Evolutionary conservation across 2,329 filamentous ascomycete genomes (phyloP), one percentile per base, ranked within the genome.

Genomic region (Ceratocystis destructans): DNA sequence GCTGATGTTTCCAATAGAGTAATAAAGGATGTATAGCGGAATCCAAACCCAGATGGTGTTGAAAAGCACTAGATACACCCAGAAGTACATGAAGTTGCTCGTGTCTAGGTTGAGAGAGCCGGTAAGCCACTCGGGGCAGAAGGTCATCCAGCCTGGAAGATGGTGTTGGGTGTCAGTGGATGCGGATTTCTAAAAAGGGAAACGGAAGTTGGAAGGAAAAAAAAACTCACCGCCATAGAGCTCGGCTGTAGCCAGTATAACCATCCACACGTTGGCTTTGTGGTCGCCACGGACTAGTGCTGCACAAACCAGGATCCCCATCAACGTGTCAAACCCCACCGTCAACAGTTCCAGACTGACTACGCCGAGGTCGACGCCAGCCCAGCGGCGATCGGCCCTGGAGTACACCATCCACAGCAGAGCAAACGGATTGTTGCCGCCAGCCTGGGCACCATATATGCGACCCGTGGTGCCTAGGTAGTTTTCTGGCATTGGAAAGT

Each of bases 351-450:
- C 85, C 69, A 88, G 76, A 70, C 83, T 85, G 62, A 88, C 78
- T 15, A 87, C 82, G 33, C 79, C 79, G 78, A 86, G 71, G 72
- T 88, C 85, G 2, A 82, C 82, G 4, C 82, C 83, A 0, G 78
- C 84, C 85, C 85, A 88, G 66, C 85, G 75, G 71, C 75, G 77
- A 70, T 88, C 85, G 0, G 85, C 85, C 70, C 80, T 77, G 8
- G 83, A 84, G 69, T 88, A 88, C 6, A 87, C 84, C 82, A 86
- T 85, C 85, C 85, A 88, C 66, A 87, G 75, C 73, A 80, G 77
- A 7, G 82, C 84, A 71, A 84, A 78, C 8, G 80, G 77, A 53
- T 80, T 80, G 66, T 74, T 74, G n/a, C 79, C 81, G 12, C 77
- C 82, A 0, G 79, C 80, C 76, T 86, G 82, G 15, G 82, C 74